These are phyloP conservation scores for Pseudogymnoascus sp. DNA, from an alignment of 2,329 filamentous ascomycete species.

Conservation along the genomic window DNA sequence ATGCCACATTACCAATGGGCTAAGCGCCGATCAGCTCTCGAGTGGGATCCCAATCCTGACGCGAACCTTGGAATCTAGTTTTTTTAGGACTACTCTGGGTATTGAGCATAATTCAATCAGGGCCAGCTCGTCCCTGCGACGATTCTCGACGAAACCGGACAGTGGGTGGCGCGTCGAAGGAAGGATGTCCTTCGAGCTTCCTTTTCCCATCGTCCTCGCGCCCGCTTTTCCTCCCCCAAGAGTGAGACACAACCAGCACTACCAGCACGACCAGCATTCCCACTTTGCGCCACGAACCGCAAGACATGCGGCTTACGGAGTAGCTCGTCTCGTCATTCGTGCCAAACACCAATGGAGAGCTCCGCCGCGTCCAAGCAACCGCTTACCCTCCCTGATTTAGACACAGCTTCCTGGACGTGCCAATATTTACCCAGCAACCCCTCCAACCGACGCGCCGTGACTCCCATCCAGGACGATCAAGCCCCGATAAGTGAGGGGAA, in stretches of 20 bases:
- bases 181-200: not conserved
- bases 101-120: not conserved
- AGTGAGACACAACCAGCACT: not conserved
- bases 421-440: conserved; percentile 4
- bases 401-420: not conserved
- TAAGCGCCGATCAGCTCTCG: conserved; percentile 3
- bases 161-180: not conserved
- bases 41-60: not conserved
- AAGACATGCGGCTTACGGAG: conserved; percentile 3
- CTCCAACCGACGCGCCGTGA: conserved; percentile 4
- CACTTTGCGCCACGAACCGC: conserved; percentile 2
- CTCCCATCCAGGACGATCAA: conserved; percentile 1
- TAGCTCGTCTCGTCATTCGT: conserved; percentile 1
- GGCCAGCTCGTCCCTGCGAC: not conserved
- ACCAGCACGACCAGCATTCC: not conserved
- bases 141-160: conserved; percentile 4
- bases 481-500: conserved; percentile 4
- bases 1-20: not conserved
- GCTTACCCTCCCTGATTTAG: conserved; percentile 6
- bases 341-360: conserved; percentile 4
- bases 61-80: not conserved
- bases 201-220: not conserved
- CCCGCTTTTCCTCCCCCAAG: not conserved
- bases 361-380: conserved; percentile 5
- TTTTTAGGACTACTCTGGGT: not conserved